phyloP scores from a whole-genome alignment of 1,284 basidiomycete genomes.

The Heterobasidion annosum region DNA sequence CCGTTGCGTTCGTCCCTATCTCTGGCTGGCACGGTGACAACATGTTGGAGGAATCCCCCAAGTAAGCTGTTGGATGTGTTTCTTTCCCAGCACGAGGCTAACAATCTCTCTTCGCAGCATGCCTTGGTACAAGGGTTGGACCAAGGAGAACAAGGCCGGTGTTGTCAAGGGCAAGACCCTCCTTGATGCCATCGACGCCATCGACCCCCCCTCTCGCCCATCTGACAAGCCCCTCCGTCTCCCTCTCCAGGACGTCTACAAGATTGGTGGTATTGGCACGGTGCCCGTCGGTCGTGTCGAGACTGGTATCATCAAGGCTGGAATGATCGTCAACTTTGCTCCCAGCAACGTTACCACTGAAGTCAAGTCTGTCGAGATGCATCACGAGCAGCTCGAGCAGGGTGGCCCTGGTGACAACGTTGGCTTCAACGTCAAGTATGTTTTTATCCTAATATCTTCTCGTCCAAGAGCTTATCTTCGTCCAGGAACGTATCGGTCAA shows the following conservation, averaged over 20 bases:
- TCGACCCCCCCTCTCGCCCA: constrained; percentile 94
- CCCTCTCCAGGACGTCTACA: constrained; percentile 99
- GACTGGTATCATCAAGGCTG: constrained; percentile 99
- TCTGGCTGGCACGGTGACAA: constrained; percentile 99
- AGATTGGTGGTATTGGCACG: constrained; percentile 99
- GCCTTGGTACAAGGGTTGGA: constrained; percentile 99
- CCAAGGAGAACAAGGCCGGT: constrained; percentile 92
- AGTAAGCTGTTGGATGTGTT: constrained; percentile 41
- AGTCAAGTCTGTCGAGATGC: constrained; percentile 99
- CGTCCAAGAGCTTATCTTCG: not conserved
- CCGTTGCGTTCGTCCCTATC: constrained; percentile 98
- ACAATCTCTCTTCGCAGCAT: constrained; percentile 51
- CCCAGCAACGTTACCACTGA: constrained; percentile 98
- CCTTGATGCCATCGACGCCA: constrained; percentile 99
- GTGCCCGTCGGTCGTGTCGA: constrained; percentile 99
- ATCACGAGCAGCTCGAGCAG: constrained; percentile 97
- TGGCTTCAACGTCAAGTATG: constrained; percentile 93
- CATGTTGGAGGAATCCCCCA: constrained; percentile 97
- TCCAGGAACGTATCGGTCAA: constrained; percentile 99
- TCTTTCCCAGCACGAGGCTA: constrained; percentile 9
- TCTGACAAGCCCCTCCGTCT: constrained; percentile 99
- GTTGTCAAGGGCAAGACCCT: constrained; percentile 96
- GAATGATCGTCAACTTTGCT: constrained; percentile 98
- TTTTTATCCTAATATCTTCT: constrained; percentile 8
- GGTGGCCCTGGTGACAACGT: constrained; percentile 99